phyloP scores from a whole-genome alignment of 1,284 basidiomycete genomes.

The Ceratobasidium sp. region DNA sequence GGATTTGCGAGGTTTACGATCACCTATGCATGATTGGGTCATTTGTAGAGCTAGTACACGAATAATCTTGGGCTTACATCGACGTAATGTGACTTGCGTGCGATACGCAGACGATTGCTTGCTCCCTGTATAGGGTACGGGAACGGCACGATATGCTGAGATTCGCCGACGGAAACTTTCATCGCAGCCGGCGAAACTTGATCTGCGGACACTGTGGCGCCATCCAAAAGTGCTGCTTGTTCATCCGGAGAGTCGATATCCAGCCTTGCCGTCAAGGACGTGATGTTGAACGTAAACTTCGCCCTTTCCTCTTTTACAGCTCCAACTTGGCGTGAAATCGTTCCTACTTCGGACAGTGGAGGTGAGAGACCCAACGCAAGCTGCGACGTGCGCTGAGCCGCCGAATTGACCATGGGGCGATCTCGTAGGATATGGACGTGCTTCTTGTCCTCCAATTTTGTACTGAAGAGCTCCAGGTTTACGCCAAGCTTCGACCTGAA shows the following conservation, averaged over 20 bases:
- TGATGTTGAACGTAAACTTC: slow-evolving; percentile 51
- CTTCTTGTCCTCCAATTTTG: slow-evolving; percentile 55
- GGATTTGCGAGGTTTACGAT: slow-evolving; percentile 53
- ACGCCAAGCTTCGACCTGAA: slow-evolving; percentile 53
- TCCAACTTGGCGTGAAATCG: slow-evolving; percentile 53
- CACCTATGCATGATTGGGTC: slow-evolving; percentile 52
- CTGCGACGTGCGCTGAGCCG: neutral
- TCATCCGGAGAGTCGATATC: slow-evolving; percentile 56
- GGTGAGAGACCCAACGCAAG: neutral
- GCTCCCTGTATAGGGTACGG: slow-evolving; percentile 59
- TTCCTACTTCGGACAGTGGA: slow-evolving; percentile 46
- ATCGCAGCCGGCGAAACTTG: slow-evolving; percentile 59
- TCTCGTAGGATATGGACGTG: slow-evolving; percentile 57
- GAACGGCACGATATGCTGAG: slow-evolving; percentile 55
- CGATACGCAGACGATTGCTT: slow-evolving; percentile 61
- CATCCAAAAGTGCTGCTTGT: slow-evolving; percentile 53
- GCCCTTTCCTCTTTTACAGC: neutral
- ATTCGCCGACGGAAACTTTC: slow-evolving; percentile 53
- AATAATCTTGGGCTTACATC: slow-evolving; percentile 59
- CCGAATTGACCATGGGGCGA: slow-evolving; percentile 22
- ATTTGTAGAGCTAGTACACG: neutral
- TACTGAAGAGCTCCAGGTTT: slow-evolving; percentile 54
- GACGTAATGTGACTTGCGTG: slow-evolving; percentile 66
- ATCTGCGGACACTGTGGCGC: slow-evolving; percentile 49
- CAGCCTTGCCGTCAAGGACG: slow-evolving; percentile 55